Evolutionary conservation across 257 asterid genomes (phyloP), one percentile per base, ranked within the genome.

Genomic region (Striga asiatica): DNA sequence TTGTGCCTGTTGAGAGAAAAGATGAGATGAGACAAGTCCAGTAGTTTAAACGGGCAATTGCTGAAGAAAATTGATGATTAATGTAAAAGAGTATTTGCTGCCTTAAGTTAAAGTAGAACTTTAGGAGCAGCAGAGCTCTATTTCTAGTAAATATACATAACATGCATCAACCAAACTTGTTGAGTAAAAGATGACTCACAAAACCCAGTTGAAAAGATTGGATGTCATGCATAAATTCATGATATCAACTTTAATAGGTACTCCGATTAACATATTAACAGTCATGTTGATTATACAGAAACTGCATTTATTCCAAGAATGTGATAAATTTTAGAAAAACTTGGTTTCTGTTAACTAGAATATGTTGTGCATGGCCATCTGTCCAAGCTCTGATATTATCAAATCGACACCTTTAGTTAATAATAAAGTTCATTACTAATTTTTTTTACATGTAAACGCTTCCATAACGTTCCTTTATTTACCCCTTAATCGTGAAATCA

Each of bases 1-100:
- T 69, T 92, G 98, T 21, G 95, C 98, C 99, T 92, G 38, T 28
- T 47, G 68, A 46, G 59, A 45, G 17, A 58, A 43, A 64, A 19
- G 54, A 56, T 28, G 29, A 10, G 61, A 17, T 6, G 8, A 25
- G 29, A 46, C 12, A 50, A 2, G 61, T 76, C n/a, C 66, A 73
- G 73, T 13, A 27, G 56, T 37, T 41, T 7, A 41, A 49, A 64
- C 47, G 43, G 7, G 56, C 63, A 32, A 0, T 34, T 23, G 32
- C 58, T 31, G 51, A 12, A 28, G 39, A 56, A 50, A 27, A 2
- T 3, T 38, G 51, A 22, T 19, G 34, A 28, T 21, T 46, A 34
- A 9, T 10, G 4, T 29, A 5, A n/a, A 46, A 56, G 16, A 5
- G 7, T 23, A 41, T 31, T 50, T 34, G 17, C 43, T 41, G 14